Percentiles rank a stretch among this genome's conserved stretches.
These are phyloP conservation scores for Peterozyma toletana DNA, from an alignment of 805 yeast genomes.

Conservation along the genomic window DNA sequence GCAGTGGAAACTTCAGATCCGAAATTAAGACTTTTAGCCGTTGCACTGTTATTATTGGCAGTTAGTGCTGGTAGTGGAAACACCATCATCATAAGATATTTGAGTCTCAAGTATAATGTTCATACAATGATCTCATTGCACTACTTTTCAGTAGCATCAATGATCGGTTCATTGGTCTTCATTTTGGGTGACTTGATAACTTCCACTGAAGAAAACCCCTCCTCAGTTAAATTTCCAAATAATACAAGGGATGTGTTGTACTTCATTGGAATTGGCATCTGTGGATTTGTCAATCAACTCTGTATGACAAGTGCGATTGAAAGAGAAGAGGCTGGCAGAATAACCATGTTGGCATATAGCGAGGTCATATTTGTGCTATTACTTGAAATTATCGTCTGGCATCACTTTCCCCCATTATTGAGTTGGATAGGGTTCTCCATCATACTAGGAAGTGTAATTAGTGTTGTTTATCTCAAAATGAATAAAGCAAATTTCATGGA, in stretches of 20 bases:
- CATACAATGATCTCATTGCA: constrained; percentile 23
- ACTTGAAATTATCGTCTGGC: constrained; percentile 36
- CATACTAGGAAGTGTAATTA: constrained; percentile 28
- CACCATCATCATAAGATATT: constrained; percentile 30
- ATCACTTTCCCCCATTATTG: constrained; percentile 32
- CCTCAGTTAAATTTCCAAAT: not conserved
- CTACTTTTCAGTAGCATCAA: constrained; percentile 30
- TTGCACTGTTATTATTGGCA: constrained; percentile 27
- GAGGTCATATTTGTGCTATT: constrained; percentile 36
- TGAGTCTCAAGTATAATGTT: constrained; percentile 7
- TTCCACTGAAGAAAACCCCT: not conserved
- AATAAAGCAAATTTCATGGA: not conserved
- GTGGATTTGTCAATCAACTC: constrained; percentile 38
- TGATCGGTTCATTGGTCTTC: constrained; percentile 15
- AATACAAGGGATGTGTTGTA: constrained; percentile 30
- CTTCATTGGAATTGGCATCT: constrained; percentile 27
- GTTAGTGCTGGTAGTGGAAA: constrained; percentile 34
- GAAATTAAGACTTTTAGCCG: constrained; percentile 24
- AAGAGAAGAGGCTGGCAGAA: constrained; percentile 33
- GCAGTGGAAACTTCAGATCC: constrained; percentile 31
- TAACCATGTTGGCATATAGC: constrained; percentile 32
- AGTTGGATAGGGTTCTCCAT: constrained; percentile 32
- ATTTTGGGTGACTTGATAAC: constrained; percentile 11
- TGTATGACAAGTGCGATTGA: constrained; percentile 39
- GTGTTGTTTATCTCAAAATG: constrained; percentile 5